Evolutionary conservation across 1,139 yeast genomes (phyloP).

Genomic region (Spathaspora jeffriesii): DNA sequence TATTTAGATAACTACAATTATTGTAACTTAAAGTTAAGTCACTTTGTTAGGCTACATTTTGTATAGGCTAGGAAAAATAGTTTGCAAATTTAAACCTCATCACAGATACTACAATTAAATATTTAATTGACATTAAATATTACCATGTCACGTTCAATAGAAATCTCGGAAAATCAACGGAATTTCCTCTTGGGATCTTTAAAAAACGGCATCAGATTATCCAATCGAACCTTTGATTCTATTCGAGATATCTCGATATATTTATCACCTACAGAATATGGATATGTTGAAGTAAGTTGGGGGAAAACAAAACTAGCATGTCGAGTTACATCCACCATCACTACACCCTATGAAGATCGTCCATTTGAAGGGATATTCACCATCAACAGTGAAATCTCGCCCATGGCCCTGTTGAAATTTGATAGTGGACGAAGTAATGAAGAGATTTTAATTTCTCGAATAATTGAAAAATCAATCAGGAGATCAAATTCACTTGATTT

Average conservation of each 20-base stretch:
- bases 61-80: no score
- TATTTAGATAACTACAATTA: no score
- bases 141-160: slow-evolving; percentile 56
- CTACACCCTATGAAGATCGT: slow-evolving; percentile 83
- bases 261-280: slow-evolving; percentile 67
- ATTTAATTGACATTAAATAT: neutral
- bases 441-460: slow-evolving; percentile 74
- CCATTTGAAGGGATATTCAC: slow-evolving; percentile 92
- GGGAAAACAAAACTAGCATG: slow-evolving; percentile 79
- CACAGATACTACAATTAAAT: neutral
- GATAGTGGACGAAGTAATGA: slow-evolving; percentile 78
- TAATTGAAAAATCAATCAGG: slow-evolving; percentile 88
- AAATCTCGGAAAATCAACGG: slow-evolving; percentile 66
- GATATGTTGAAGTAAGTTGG: slow-evolving; percentile 75
- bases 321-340: slow-evolving; percentile 77
- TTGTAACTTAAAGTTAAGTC: no score
- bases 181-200: slow-evolving; percentile 63
- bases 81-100: neutral
- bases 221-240: slow-evolving; percentile 66
- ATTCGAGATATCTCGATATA: slow-evolving; percentile 63
- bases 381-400: slow-evolving; percentile 82
- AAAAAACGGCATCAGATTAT: slow-evolving; percentile 62
- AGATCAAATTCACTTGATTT: slow-evolving; percentile 89
- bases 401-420: slow-evolving; percentile 87
- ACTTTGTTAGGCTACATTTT: no score